These are phyloP conservation scores for Cucumis variabilis DNA, from an alignment of 331 rosid genomes.

Conservation along the genomic window DNA sequence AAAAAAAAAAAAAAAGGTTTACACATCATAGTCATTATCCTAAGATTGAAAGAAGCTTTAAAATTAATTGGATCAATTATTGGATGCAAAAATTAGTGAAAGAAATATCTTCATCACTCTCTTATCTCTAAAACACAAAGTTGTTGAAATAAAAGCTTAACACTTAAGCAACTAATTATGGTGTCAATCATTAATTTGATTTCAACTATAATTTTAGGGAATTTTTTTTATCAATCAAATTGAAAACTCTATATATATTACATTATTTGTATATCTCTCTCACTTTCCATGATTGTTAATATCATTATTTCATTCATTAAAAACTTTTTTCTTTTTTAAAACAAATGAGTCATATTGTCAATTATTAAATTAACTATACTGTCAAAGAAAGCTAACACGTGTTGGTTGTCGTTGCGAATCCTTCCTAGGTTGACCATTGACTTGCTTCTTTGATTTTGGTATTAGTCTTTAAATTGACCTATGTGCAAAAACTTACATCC, in stretches of 20 bases:
- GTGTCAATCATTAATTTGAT: not conserved
- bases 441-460: no score
- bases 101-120: not conserved
- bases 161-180: not conserved
- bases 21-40: conserved; percentile 1
- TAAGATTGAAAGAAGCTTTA: not conserved
- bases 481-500: no score
- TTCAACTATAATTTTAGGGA: not conserved
- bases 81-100: not conserved
- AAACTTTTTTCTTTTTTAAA: not conserved
- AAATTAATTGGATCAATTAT: not conserved
- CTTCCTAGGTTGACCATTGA: no score
- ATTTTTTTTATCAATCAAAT: not conserved
- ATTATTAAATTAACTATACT: no score
- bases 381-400: no score
- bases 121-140: not conserved
- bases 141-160: not conserved
- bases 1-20: not conserved
- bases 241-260: not conserved
- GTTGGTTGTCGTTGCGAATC: no score
- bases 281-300: not conserved
- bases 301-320: not conserved
- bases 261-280: not conserved
- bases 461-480: no score
- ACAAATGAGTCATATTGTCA: no score